These are phyloP conservation scores for Parietichytrium sp. DNA, from an alignment of 108 stramenopile genomes.

Conservation along the genomic window DNA sequence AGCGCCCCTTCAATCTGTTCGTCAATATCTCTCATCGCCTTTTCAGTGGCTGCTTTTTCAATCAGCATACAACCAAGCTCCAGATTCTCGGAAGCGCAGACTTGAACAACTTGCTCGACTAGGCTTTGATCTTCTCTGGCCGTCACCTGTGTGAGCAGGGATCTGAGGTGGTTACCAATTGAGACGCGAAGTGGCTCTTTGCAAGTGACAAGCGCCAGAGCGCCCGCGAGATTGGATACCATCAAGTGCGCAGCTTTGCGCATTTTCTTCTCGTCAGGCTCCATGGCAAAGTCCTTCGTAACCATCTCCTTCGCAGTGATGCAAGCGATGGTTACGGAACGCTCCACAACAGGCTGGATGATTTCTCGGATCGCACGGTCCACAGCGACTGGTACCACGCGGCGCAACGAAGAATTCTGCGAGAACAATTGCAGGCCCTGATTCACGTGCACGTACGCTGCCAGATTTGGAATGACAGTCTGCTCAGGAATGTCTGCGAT, in stretches of 20 bases:
- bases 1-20: constrained; percentile 74
- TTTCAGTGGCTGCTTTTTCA: constrained; percentile 98
- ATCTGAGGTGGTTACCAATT: constrained; percentile 89
- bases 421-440: constrained; percentile 55
- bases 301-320: constrained; percentile 96
- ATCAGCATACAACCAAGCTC: constrained; percentile 96
- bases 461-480: constrained; percentile 93
- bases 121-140: constrained; percentile 65
- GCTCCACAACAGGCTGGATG: constrained; percentile 94
- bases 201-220: constrained; percentile 93
- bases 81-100: constrained; percentile 89
- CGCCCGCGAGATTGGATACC: constrained; percentile 94
- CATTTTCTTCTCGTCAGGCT: constrained; percentile 89
- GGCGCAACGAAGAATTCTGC: constrained; percentile 70
- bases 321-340: constrained; percentile 95
- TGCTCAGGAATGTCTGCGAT: constrained; percentile 65
- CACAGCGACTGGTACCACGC: constrained; percentile 87
- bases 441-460: constrained; percentile 87
- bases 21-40: constrained; percentile 92
- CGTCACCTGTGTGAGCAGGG: constrained; percentile 66
- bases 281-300: constrained; percentile 98
- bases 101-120: constrained; percentile 85
- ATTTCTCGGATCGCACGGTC: constrained; percentile 97
- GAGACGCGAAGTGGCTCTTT: constrained; percentile 87
- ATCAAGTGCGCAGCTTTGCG: constrained; percentile 93